These are phyloP conservation scores for Akanthomyces dipterigenus DNA, from an alignment of 2,329 filamentous ascomycete species.

Conservation along the genomic window DNA sequence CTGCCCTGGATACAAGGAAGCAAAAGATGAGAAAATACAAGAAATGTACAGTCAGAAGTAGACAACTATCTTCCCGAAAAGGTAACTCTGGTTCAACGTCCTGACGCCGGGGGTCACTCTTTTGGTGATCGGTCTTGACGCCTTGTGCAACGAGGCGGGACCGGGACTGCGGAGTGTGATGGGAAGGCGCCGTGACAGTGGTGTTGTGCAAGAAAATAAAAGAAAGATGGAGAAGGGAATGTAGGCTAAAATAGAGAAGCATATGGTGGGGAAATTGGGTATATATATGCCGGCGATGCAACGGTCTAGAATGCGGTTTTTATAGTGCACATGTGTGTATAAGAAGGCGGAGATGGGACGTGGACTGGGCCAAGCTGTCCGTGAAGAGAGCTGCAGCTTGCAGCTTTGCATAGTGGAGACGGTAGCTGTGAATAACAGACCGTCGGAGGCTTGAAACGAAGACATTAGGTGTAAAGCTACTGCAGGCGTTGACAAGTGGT, in stretches of 20 bases:
- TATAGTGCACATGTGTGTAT: not conserved
- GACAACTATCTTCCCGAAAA: not conserved
- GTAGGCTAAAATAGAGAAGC: not conserved
- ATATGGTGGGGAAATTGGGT: not conserved
- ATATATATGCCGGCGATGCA: not conserved
- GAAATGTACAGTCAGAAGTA: too few species aligned
- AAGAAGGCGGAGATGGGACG: not conserved
- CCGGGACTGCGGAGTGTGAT: not conserved
- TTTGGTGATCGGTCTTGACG: not conserved
- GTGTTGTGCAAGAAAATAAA: not conserved
- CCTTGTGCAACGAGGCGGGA: not conserved
- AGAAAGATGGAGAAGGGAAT: not conserved
- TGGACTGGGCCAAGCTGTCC: too few species aligned
- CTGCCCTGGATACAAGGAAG: too few species aligned
- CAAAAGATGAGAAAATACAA: too few species aligned
- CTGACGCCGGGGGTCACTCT: too few species aligned
- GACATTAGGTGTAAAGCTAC: too few species aligned
- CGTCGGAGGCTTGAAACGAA: not conserved
- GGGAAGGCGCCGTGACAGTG: not conserved
- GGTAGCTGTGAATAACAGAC: not conserved
- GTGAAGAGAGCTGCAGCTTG: not conserved
- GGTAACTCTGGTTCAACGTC: too few species aligned
- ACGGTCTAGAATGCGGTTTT: not conserved
- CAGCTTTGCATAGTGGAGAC: too few species aligned
- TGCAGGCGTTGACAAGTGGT: too few species aligned